Percentiles rank a stretch among this genome's conserved stretches.
phyloP scores from a whole-genome alignment of 108 stramenopile genomes.

The Nannochloropsis salina region DNA sequence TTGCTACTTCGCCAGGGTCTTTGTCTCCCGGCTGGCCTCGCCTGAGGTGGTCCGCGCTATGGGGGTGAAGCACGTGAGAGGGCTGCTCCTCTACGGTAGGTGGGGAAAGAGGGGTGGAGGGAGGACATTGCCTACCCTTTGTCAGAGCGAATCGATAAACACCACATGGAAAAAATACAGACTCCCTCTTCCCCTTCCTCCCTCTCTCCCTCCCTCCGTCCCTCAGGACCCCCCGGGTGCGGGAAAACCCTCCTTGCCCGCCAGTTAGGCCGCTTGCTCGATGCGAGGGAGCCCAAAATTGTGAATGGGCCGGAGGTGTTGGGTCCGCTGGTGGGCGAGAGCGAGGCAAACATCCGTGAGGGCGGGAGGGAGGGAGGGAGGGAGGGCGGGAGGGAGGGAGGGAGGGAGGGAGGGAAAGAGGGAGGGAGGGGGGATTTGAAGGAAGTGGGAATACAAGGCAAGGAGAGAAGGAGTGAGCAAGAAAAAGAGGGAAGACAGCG shows the following conservation, averaged over 20 bases:
- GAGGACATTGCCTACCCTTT: no score
- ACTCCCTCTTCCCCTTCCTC: not conserved
- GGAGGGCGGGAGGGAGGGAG: no score
- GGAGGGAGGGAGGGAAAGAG: no score
- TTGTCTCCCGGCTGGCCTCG: not conserved
- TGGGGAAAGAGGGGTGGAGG: not conserved
- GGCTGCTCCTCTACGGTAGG: conserved; percentile 17
- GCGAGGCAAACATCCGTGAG: not conserved
- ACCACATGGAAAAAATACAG: not conserved
- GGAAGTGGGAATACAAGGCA: no score
- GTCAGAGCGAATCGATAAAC: not conserved
- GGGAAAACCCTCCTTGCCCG: conserved; percentile 41
- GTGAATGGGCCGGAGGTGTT: conserved; percentile 18
- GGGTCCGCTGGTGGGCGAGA: not conserved
- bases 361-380: conserved; percentile 1
- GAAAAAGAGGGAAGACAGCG: no score
- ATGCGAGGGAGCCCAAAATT: not conserved
- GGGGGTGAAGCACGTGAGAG: not conserved
- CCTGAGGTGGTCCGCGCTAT: not conserved
- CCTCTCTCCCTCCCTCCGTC: not conserved
- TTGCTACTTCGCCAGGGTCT: not conserved
- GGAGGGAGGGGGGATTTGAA: no score
- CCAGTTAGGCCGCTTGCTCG: not conserved
- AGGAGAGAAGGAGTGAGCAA: no score
- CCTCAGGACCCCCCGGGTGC: conserved; percentile 39